Conservation (phyloP, 139 green algal genomes). For the Chloropicon primus region DNA sequence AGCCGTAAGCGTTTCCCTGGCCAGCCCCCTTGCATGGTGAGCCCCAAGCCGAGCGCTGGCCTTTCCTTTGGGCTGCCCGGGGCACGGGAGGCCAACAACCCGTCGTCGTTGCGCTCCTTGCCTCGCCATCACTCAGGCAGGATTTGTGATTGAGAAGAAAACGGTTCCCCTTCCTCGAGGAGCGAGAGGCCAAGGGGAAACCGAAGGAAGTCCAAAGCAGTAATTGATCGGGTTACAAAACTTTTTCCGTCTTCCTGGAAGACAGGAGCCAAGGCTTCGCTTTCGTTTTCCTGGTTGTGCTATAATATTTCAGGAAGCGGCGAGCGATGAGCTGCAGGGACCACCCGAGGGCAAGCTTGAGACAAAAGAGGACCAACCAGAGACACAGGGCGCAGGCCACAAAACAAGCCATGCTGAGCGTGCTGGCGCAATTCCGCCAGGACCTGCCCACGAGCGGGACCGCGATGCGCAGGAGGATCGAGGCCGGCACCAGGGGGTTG, state of each 20-base stretch:
- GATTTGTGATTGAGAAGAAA: no score
- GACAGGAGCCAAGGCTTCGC: background rate
- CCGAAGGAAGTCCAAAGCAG: no score
- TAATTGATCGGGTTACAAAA: background rate
- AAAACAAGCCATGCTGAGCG: background rate
- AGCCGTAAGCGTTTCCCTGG: no score
- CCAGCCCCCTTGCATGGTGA: no score
- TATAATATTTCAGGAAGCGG: background rate
- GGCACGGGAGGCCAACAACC: no score
- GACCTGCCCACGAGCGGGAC: background rate
- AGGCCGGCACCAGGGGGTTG: conserved; percentile 14
- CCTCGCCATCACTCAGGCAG: no score
- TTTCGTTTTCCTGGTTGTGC: background rate
- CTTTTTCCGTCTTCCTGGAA: background rate
- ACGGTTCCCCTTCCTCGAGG: no score
- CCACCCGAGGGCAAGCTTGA: background rate
- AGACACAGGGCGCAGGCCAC: background rate
- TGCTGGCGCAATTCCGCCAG: background rate
- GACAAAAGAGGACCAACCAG: background rate
- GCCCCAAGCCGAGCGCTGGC: no score
- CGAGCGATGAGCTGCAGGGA: background rate
- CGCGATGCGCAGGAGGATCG: conserved; percentile 7
- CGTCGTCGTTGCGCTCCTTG: no score
- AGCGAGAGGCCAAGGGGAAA: no score
- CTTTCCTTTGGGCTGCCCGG: no score